Evolutionary conservation across 371 early-diverging fungal genomes (phyloP), one percentile per base, ranked within the genome.

Genomic region (Mucor mucedo): DNA sequence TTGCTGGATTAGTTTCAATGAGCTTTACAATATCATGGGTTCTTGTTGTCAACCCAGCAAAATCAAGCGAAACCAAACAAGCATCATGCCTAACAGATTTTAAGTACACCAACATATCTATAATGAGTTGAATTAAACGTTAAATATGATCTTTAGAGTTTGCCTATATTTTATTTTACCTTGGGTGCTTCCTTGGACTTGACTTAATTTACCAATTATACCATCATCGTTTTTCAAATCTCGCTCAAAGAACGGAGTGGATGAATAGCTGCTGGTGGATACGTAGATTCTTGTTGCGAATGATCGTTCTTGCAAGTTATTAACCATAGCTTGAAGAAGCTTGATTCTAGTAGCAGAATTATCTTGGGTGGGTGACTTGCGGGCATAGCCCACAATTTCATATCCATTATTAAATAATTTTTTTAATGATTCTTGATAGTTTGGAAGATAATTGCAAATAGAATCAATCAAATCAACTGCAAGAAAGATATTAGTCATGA

Each of bases 1-100:
- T n/a, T n/a, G n/a, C n/a, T n/a, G n/a, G n/a, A n/a, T n/a, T n/a
- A n/a, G n/a, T n/a, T n/a, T n/a, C n/a, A 56, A 63, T 52, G 47
- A 63, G 52, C 2, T 57, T 57, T 4, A 63, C 35, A 32, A 63
- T 39, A 33, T 63, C 57, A 52, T 33, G 2, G 40, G 47, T 64
- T 65, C 60, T 65, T 59, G 55, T 60, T 50, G 60, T 49, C 35
- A 65, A 47, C 16, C 60, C 50, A 32, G 55, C 66, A 65, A 65
- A 65, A 33, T 53, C 55, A 39, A 65, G 39, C 9, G 44, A 11
- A 40, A 55, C 41, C n/a, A 55, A 65, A 53, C 60, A 55, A 55
- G 60, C 55, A 30, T 66, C 52, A 55, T 58, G 65, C 11, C 40
- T 16, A 21, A 29, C 29, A 48, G 55, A 54, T 5, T 60, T 44